These are phyloP conservation scores for Ilex aquifolium DNA, from an alignment of 257 asterid genomes.

Conservation along the genomic window DNA sequence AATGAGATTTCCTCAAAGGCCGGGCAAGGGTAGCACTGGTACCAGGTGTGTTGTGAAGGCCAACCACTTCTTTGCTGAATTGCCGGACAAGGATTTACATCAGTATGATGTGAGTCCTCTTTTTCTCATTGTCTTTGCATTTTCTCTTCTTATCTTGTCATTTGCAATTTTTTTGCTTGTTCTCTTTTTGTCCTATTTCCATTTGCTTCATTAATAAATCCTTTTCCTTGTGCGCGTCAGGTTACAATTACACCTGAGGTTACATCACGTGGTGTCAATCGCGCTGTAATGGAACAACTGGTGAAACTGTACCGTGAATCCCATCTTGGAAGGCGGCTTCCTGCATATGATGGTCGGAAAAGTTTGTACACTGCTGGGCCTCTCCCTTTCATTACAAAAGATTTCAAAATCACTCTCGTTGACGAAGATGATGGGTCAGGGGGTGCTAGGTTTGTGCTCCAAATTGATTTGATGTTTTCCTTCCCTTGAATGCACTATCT, in stretches of 20 bases:
- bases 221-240: slow-evolving; percentile 25
- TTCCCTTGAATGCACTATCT: not conserved
- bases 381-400: slow-evolving; percentile 67
- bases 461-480: not conserved
- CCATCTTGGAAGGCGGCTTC: slow-evolving; percentile 80
- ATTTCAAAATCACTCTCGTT: slow-evolving; percentile 54
- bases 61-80: slow-evolving; percentile 83
- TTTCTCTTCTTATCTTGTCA: too few species aligned
- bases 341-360: slow-evolving; percentile 98
- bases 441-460: slow-evolving; percentile 37
- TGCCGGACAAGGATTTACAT: slow-evolving; percentile 89
- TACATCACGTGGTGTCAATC: slow-evolving; percentile 74
- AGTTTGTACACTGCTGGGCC: slow-evolving; percentile 95
- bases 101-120: slow-evolving; percentile 73
- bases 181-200: not conserved
- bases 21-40: slow-evolving; percentile 79
- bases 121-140: not conserved
- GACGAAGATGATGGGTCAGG: slow-evolving; percentile 85
- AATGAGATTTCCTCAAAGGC: slow-evolving; percentile 76
- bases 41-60: slow-evolving; percentile 78
- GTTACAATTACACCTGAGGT: slow-evolving; percentile 83
- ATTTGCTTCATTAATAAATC: not conserved
- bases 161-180: too few species aligned
- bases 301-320: slow-evolving; percentile 64
- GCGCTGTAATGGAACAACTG: slow-evolving; percentile 83